Evolutionary conservation across 2,329 filamentous ascomycete species (phyloP).

Genomic region (Fusarium miscanthi): DNA sequence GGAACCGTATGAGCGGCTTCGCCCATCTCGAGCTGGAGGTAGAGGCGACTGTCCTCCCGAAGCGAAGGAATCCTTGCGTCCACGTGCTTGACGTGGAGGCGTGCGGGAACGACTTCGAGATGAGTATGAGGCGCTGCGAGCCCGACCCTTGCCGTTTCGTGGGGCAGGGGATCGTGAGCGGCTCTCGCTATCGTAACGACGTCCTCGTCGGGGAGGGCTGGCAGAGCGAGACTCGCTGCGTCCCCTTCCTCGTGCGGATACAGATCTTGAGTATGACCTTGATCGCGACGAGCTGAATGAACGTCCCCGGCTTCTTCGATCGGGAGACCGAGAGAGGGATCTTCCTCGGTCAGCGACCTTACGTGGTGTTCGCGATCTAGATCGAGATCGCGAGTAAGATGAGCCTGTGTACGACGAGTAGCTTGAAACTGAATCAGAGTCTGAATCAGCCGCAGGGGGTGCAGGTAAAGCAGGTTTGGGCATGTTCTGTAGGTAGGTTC

Average conservation of each 20-base stretch:
- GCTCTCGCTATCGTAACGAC: slow-evolving; percentile 42
- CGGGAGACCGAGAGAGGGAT: slow-evolving; percentile 46
- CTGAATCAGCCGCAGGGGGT: slow-evolving; percentile 66
- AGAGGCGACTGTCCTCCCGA: slow-evolving; percentile 40
- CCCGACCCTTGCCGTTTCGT: slow-evolving; percentile 42
- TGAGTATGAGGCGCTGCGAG: slow-evolving; percentile 47
- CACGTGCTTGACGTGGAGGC: slow-evolving; percentile 38
- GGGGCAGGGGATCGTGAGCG: slow-evolving; percentile 47
- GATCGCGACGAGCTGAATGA: slow-evolving; percentile 52
- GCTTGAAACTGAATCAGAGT: slow-evolving; percentile 79
- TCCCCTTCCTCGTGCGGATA: slow-evolving; percentile 42
- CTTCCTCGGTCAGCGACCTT: slow-evolving; percentile 43
- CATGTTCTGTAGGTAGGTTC: slow-evolving; percentile 88
- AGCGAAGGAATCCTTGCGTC: slow-evolving; percentile 34
- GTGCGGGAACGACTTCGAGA: slow-evolving; percentile 49
- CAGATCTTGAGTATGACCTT: slow-evolving; percentile 59
- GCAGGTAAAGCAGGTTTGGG: slow-evolving; percentile 85
- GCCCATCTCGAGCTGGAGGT: slow-evolving; percentile 31
- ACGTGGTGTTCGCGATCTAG: slow-evolving; percentile 56
- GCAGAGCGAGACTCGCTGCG: slow-evolving; percentile 46
- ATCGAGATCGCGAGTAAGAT: slow-evolving; percentile 65
- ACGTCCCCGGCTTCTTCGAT: slow-evolving; percentile 40
- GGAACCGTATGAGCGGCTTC: slow-evolving; percentile 40
- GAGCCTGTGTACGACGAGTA: slow-evolving; percentile 80
- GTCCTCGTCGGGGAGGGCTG: slow-evolving; percentile 46